Base-by-base conservation (phyloP, 495 filamentous ascomycete genomes). In the Daldinia loculata region DNA sequence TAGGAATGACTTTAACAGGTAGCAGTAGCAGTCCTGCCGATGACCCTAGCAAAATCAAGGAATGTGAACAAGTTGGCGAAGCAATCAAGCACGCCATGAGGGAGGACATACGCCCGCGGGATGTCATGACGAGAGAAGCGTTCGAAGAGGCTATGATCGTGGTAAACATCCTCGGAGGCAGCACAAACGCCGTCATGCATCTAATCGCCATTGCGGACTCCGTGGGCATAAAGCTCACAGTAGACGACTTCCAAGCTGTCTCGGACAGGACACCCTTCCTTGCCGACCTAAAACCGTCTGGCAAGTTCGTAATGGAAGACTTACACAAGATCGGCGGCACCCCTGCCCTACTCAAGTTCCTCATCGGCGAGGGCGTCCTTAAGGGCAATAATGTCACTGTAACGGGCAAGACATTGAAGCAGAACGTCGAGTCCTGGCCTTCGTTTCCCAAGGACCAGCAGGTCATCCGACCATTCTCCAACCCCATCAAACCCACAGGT, bases 61-160 rank as follows among this genome's bases (percentile, higher is more conserved):
- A 99, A 80, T 99, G 95, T 81, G 80, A 92, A 45, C 88, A 87
- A 14, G 91, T 94, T 29, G 95, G 96, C 66, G 88, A 86, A 43
- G 95, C 95, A 8, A 94, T 99, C 80, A 92, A 90, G 80, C 92
- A 89, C 75, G 85, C 97, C 17, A 87, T 99, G 50, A 87, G 87
- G 70, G 91, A 97, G 77, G 93, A 98, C 72, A 96, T 99, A 80
- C 84, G 90, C 62, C 95, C 95, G 1, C 84, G 84, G 8, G 96
- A 99, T 76, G 95, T 98, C 79, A 78, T 99, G 69, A 99, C 95
- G 4, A 89, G 93, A 27, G 85, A 93, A 78, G 93, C 96, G 4
- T 94, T 99, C 74, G 95, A 98, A 80, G 93, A 99, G 75, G 95
- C 95, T 75, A 98, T 99, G 95, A 87, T 94, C 9, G 82, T 99